Evolutionary conservation across 129 eudicot genomes (phyloP).

Genomic region (Helianthus annuus): HanXRQr2.0-SUNRISE NC_035447.2:174333993-174334492

Average conservation of each 20-base stretch:
- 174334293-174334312: neutral
- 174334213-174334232: neutral
- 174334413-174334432: neutral
- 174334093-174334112: neutral
- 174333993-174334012: neutral
- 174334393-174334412: neutral
- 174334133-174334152: neutral
- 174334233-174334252: neutral
- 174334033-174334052: neutral
- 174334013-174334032: neutral
- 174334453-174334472: neutral
- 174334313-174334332: neutral
- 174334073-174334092: neutral
- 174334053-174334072: neutral
- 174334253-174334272: neutral
- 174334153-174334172: neutral
- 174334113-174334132: neutral
- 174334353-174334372: neutral
- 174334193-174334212: neutral
- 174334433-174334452: neutral
- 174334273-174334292: neutral
- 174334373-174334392: neutral
- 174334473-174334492: neutral
- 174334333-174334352: neutral
- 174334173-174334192: neutral